Conservation (phyloP, 164 flowering plant genomes). For the Pachysandra terminalis region DNA sequence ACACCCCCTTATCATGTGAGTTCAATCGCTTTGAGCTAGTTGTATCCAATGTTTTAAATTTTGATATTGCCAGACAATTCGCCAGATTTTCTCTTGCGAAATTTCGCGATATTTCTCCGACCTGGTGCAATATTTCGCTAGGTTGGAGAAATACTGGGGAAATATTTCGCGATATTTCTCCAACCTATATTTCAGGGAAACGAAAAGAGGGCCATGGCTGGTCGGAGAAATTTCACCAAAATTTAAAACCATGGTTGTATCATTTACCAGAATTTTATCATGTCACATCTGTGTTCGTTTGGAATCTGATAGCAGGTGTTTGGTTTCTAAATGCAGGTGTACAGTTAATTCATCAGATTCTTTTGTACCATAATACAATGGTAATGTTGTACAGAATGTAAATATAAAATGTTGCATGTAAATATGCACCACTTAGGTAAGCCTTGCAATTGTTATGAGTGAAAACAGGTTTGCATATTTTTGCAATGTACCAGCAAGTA, state of each 20-base stretch:
- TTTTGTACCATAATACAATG: not conserved
- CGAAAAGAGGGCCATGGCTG: too few species aligned
- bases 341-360: constrained; percentile 24
- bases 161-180: too few species aligned
- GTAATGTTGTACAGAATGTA: constrained; percentile 15
- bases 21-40: constrained; percentile 26
- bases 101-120: too few species aligned
- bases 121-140: too few species aligned
- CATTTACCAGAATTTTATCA: not conserved
- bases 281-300: not conserved
- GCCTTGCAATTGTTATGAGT: constrained; percentile 5
- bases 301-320: not conserved
- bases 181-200: too few species aligned
- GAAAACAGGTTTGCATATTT: not conserved
- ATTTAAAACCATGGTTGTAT: not conserved
- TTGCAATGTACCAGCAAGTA: not conserved
- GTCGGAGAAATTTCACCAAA: too few species aligned
- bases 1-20: constrained; percentile 39
- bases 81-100: too few species aligned
- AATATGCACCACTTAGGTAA: not conserved
- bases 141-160: too few species aligned
- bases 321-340: constrained; percentile 33
- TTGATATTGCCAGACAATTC: too few species aligned
- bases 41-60: too few species aligned
- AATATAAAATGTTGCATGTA: constrained; percentile 1